Percentiles rank a stretch among this genome's conserved stretches.
These are phyloP conservation scores for Triangularia verruculosa DNA, from an alignment of 2,329 filamentous ascomycete species.

Conservation along the genomic window DNA sequence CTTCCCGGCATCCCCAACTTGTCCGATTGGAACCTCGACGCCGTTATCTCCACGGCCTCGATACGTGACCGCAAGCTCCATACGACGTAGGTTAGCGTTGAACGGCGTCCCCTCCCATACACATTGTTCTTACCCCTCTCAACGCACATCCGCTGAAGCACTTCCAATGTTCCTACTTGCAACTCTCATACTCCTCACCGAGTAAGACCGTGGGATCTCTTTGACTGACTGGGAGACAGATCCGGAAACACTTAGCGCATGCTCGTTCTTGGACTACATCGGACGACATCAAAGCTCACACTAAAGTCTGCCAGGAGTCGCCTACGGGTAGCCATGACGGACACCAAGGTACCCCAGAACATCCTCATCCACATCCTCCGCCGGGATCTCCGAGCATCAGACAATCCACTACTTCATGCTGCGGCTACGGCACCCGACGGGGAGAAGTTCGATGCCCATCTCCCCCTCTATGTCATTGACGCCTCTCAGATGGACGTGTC, in stretches of 20 bases:
- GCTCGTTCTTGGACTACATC: background rate
- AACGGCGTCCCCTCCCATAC: too few species aligned
- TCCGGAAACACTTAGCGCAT: background rate
- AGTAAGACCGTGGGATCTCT: background rate
- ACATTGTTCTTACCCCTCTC: too few species aligned
- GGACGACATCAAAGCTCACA: background rate
- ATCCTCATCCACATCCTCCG: conserved; percentile 66
- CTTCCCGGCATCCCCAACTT: background rate
- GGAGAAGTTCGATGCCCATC: conserved; percentile 59
- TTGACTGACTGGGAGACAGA: background rate
- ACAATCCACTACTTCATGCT: conserved; percentile 70
- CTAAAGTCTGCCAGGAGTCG: background rate
- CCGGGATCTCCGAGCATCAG: conserved; percentile 68
- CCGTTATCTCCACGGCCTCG: too few species aligned
- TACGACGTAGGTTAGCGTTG: too few species aligned
- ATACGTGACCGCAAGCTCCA: too few species aligned
- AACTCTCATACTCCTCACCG: background rate
- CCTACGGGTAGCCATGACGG: background rate
- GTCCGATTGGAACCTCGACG: too few species aligned
- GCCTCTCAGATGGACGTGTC: conserved; percentile 71
- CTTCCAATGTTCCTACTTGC: background rate
- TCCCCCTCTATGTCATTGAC: conserved; percentile 68
- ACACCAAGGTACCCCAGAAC: background rate
- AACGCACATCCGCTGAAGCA: background rate
- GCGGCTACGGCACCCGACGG: conserved; percentile 48